Conservation (phyloP, 495 filamentous ascomycete species). For the Saxophila tyrrhenica region DNA sequence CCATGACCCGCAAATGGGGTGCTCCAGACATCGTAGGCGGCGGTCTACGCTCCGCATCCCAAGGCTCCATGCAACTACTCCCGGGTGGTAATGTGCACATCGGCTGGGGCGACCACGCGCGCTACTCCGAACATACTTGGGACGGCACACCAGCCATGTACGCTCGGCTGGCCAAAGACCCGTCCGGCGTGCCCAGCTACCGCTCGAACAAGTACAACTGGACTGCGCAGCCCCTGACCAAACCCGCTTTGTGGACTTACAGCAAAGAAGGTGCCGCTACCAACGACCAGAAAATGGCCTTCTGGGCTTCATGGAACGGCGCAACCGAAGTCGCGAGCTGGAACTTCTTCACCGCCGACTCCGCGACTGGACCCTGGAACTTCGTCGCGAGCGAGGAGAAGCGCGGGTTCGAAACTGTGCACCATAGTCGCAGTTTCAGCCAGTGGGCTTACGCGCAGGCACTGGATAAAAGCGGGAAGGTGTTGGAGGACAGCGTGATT, state of each 20-base stretch:
- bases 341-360: slow-evolving; percentile 20
- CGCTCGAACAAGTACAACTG: slow-evolving; percentile 24
- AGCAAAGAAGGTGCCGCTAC: background rate
- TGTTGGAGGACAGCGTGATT: slow-evolving; percentile 15
- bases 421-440: slow-evolving; percentile 3
- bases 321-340: slow-evolving; percentile 18
- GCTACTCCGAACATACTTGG: slow-evolving; percentile 45
- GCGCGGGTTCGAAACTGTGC: slow-evolving; percentile 24
- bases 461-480: slow-evolving; percentile 15
- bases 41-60: slow-evolving; percentile 44
- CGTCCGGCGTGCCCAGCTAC: slow-evolving; percentile 21
- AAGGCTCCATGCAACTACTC: slow-evolving; percentile 50
- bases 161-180: slow-evolving; percentile 14
- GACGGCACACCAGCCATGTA: slow-evolving; percentile 36
- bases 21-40: slow-evolving; percentile 31
- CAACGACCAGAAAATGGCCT: slow-evolving; percentile 14
- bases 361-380: slow-evolving; percentile 9
- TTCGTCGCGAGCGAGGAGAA: slow-evolving; percentile 9
- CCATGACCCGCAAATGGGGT: slow-evolving; percentile 33
- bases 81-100: slow-evolving; percentile 45
- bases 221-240: slow-evolving; percentile 17
- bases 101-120: slow-evolving; percentile 50
- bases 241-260: slow-evolving; percentile 16
- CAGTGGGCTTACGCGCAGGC: slow-evolving; percentile 22
- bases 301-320: slow-evolving; percentile 19